Percentiles rank a stretch among this genome's conserved stretches.
Conservation (phyloP, 768 basidiomycete species). For the Hortiboletus flavorubellus region DNA sequence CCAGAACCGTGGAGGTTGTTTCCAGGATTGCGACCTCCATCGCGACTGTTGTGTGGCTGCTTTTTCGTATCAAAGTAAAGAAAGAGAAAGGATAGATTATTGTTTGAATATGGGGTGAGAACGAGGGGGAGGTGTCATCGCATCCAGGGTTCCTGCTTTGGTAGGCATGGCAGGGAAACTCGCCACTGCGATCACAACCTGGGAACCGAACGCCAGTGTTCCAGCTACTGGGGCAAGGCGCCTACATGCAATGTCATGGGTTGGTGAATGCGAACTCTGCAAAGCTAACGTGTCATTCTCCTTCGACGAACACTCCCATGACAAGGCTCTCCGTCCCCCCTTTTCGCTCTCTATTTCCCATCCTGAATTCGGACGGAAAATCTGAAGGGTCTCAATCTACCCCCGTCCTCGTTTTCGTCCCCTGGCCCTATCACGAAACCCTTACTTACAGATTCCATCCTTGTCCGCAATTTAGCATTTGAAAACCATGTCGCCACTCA, state of each 20-base stretch:
- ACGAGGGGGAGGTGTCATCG: too few relatives aligned
- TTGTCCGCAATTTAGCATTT: slow-evolving; percentile 83
- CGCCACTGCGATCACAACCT: too few relatives aligned
- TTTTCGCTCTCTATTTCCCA: background rate
- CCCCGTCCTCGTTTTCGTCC: slow-evolving; percentile 1
- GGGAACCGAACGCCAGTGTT: too few relatives aligned
- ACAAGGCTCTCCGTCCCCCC: background rate
- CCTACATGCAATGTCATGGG: too few relatives aligned
- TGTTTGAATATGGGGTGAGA: background rate
- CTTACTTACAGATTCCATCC: slow-evolving; percentile 67
- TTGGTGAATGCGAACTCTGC: too few relatives aligned
- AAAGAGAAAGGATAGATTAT: background rate
- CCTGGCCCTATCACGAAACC: slow-evolving; percentile 9
- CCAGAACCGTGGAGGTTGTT: too few relatives aligned
- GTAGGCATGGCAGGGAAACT: too few relatives aligned
- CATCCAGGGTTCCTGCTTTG: too few relatives aligned
- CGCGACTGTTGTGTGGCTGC: slow-evolving; percentile 15
- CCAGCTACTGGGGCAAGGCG: too few relatives aligned
- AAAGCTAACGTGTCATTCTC: too few relatives aligned
- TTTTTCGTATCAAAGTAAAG: background rate
- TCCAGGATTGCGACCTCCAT: slow-evolving; percentile 44
- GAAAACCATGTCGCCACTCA: slow-evolving; percentile 82
- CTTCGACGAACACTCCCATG: too few relatives aligned
- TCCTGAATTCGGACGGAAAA: slow-evolving; percentile 73
- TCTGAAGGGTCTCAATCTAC: slow-evolving; percentile 59